Conservation (phyloP, 257 asterid genomes). For the Eustoma russellianum region DNA sequence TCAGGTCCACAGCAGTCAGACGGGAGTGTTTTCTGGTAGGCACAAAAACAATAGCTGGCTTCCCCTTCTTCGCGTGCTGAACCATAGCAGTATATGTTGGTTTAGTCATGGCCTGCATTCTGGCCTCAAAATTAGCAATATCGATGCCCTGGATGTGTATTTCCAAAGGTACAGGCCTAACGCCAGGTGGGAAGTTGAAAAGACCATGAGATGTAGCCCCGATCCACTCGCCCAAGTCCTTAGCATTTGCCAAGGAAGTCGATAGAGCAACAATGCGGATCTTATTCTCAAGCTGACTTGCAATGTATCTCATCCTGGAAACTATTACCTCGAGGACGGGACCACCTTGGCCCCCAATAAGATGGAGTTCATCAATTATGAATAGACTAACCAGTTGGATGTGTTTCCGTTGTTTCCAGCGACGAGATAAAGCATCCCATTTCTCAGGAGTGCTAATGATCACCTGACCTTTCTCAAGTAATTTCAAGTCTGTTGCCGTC, state of each 20-base stretch:
- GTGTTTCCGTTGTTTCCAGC: slow-evolving; percentile 34
- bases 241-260: slow-evolving; percentile 37
- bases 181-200: slow-evolving; percentile 40
- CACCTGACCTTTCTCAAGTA: slow-evolving; percentile 30
- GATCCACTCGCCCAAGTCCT: slow-evolving; percentile 43
- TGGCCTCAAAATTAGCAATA: slow-evolving; percentile 35
- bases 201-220: slow-evolving; percentile 44
- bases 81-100: slow-evolving; percentile 35
- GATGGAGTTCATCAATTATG: slow-evolving; percentile 33
- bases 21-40: slow-evolving; percentile 35
- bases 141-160: slow-evolving; percentile 41
- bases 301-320: slow-evolving; percentile 34
- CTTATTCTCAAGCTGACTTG: slow-evolving; percentile 26
- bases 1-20: slow-evolving; percentile 30
- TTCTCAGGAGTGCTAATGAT: slow-evolving; percentile 37
- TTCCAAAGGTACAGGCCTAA: slow-evolving; percentile 39
- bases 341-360: slow-evolving; percentile 39
- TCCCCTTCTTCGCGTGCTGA: slow-evolving; percentile 30
- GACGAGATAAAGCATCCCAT: slow-evolving; percentile 39
- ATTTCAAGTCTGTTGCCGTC: slow-evolving; percentile 26
- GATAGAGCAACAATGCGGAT: slow-evolving; percentile 31
- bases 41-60: slow-evolving; percentile 34
- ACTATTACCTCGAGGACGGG: slow-evolving; percentile 31
- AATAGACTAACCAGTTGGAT: slow-evolving; percentile 35
- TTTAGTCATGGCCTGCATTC: slow-evolving; percentile 44